Evolutionary conservation across 768 basidiomycete genomes (phyloP), one percentile per base, ranked within the genome.

Genomic region (Crassisporium funariophilum): DNA sequence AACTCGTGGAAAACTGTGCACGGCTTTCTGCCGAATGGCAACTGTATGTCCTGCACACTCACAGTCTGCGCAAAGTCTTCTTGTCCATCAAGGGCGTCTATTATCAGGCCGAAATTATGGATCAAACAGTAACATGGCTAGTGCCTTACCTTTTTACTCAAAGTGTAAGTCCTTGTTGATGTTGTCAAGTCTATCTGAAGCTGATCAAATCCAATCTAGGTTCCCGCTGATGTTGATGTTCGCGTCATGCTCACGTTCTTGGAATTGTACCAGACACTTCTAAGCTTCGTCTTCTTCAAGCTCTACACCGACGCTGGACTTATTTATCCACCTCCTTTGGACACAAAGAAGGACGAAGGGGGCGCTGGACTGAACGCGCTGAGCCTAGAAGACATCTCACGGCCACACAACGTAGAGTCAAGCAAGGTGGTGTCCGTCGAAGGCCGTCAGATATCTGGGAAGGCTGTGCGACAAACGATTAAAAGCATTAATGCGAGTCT

Each of bases 101-200:
- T 69, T 98, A 95, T 66, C 95, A 98, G 69, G 95, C 92, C 7
- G 91, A 95, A 64, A 78, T 98, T 19, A 86, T 93, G 76, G 94
- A 91, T 52, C 90, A 98, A 69, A 84, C 78, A 22, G 80, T 98
- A 35, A 95, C 88, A 27, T 99, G 97, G 97, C 82, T 98, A 22
- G 90, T 97, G 15, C 95, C 95, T 1, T 98, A 97, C 66, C 91
- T 91, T 61, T 99, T 99, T 69, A 95, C 94, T 1, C 97, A 99
- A 71, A 86, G 79, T 55, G 94, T 97, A 59, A 45, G 82, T n/a
- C n/a, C n/a, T 67, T 35, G 22, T 29, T 46, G 33, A 17, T 35
- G 9, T 45, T 44, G 42, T 43, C 35, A 44, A 35, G 13, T 27
- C n/a, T 19, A 15, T 37, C 15, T 29, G 24, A 53, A 50, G 45